Evolutionary conservation across 2,329 filamentous ascomycete genomes (phyloP), one percentile per base, ranked within the genome.

Genomic region (Hypoxylon sp.): DNA sequence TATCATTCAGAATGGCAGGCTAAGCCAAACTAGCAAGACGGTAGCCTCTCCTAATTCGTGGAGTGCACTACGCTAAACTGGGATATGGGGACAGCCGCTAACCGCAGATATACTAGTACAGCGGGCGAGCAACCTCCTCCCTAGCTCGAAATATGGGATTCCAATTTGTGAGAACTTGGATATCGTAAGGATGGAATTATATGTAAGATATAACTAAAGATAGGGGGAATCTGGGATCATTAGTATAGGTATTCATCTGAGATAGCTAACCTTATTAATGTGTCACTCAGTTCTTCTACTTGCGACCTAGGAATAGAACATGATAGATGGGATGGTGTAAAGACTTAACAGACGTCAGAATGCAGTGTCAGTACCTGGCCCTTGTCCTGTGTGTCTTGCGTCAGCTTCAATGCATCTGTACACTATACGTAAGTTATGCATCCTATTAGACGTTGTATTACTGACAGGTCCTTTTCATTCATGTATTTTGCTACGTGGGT

Each of bases 1-100:
- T 1, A 47, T 51, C 50, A 34, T 52, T 58, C 52, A 60, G 63
- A 7, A 37, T 63, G 41, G 55, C 39, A 60, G 53, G 53, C 32
- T 34, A 34, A 34, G 32, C 6, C 32, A 19, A n/a, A 19, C 37
- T 41, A 19, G 37, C 37, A 19, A 1, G n/a, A 19, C 4, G 37
- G n/a, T 51, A 32, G 43, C 50, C 26, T 64, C 52, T 56, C 59
- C 43, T 58, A 64, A 64, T 67, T 67, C 64, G 15, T 53, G 56
- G 39, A 58, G 51, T 56, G 61, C 47, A 34, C 41, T n/a, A 17
- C 57, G 43, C 64, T 67, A 34, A 34, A 13, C 4, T 34, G 10
- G 32, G 61, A 56, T 2, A 49, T n/a, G 49, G 59, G 11, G 8
- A 51, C 22, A 7, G n/a, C 52, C 44, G 49, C 47, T 57, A 66